Evolutionary conservation across 306 rosid species (phyloP), one percentile per base, ranked within the genome.

Genomic region (Inga laurina): DNA sequence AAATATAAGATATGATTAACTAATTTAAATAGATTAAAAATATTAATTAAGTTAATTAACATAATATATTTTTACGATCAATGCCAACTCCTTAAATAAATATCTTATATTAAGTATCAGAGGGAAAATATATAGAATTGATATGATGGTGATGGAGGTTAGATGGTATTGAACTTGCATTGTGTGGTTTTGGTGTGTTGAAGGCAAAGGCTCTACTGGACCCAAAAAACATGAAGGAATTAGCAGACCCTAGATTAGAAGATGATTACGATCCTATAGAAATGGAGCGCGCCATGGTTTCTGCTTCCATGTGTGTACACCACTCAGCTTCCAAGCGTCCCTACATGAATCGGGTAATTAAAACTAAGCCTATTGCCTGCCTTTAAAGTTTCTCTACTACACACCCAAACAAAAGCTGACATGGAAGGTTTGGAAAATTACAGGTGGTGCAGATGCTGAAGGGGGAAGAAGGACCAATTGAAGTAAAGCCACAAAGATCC

Each of bases 171-270:
- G 27, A 65, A 37, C 8, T 39, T 6, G 43, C 43, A 62, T 18
- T 27, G 21, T 21, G n/a, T 72, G 19, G 71, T 48, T 19, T 59
- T 51, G 76, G 27, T 69, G 6, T 65, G 78, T 8, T 44, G 81
- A 64, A 94, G 98, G 97, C 98, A 66, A 94, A 91, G 68, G 93
- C 97, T 7, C 84, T 91, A 81, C 85, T 92, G 72, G 95, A 91
- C 57, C 61, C 70, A 3, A 83, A 78, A 72, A 83, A 79, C 73
- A 27, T 88, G 27, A 65, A 89, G 87, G 94, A 90, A 74, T 76
- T 94, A 48, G 91, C 65, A 16, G 98, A 94, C 86, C 92, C 97
- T 10, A 89, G 85, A 79, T 68, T 94, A 67, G 85, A 84, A 72
- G 81, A 84, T 0, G 78, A 83, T 4, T 94, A 84, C 61, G 91